Evolutionary conservation across 306 rosid genomes (phyloP).

Genomic region (Vigna hirtella): DNA sequence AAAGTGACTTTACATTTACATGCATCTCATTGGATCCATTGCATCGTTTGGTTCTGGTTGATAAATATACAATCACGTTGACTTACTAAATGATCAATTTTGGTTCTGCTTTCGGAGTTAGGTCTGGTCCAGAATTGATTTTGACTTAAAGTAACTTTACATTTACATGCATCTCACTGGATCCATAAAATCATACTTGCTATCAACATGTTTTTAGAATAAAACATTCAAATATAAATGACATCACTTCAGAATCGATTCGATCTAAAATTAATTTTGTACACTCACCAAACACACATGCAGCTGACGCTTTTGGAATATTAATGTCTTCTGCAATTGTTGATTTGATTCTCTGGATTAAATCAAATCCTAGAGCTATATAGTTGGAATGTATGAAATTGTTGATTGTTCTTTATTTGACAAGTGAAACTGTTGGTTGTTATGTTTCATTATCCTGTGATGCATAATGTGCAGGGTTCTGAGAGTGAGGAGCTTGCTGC

Average conservation of each 20-base stretch:
- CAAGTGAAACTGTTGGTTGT: slow-evolving; percentile 14
- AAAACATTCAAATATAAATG: not conserved
- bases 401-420: slow-evolving; percentile 7
- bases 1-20: not conserved
- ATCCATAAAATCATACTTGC: not conserved
- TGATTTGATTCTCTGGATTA: slow-evolving; percentile 34
- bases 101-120: not conserved
- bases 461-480: slow-evolving; percentile 64
- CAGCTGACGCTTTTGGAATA: not conserved
- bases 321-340: not conserved
- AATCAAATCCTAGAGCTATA: not conserved
- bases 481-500: slow-evolving; percentile 95
- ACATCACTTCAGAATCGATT: not conserved
- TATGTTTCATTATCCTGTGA: slow-evolving; percentile 25
- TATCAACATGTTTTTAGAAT: not conserved
- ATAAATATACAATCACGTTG: not conserved
- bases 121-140: not conserved
- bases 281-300: not conserved
- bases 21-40: not conserved
- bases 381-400: not conserved
- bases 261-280: not conserved
- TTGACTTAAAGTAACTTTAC: not conserved
- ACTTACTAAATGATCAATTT: not conserved
- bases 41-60: not conserved
- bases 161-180: not conserved